Conservation (phyloP, 1,284 basidiomycete species). For the Cystobasidium sp. region DNA sequence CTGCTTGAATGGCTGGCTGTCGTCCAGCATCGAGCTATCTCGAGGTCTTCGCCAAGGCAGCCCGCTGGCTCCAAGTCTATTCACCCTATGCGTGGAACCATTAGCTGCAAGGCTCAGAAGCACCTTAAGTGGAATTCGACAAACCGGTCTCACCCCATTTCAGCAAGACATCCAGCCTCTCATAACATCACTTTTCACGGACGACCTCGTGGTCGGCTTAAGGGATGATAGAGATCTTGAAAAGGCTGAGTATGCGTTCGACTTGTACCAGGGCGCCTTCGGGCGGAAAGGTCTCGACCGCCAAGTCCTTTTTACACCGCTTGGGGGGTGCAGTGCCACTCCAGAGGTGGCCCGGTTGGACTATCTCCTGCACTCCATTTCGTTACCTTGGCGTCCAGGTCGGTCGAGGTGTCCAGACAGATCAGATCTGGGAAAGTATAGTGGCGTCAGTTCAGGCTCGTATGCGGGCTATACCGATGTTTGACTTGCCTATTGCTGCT, state of each 20-base stretch:
- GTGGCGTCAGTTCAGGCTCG: neutral
- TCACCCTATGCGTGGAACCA: too few relatives aligned
- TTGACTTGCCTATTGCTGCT: too few relatives aligned
- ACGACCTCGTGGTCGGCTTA: neutral
- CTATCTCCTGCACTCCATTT: neutral
- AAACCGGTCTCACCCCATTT: too few relatives aligned
- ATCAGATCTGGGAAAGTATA: conserved; percentile 1
- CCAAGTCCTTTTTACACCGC: neutral
- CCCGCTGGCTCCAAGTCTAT: too few relatives aligned
- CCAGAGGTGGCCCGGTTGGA: neutral
- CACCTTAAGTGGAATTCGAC: too few relatives aligned
- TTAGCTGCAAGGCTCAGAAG: too few relatives aligned
- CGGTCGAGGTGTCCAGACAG: neutral
- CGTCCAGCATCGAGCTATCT: too few relatives aligned
- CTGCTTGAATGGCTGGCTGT: too few relatives aligned
- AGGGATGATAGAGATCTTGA: conserved; percentile 9
- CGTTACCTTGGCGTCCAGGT: conserved; percentile 21
- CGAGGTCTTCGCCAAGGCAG: too few relatives aligned
- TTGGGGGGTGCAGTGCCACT: neutral
- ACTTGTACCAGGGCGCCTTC: neutral
- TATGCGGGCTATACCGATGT: too few relatives aligned
- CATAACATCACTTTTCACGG: too few relatives aligned
- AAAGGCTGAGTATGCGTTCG: neutral
- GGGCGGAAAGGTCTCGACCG: neutral
- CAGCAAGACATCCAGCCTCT: too few relatives aligned